These are phyloP conservation scores for Spizellomyces punctatus DNA, from an alignment of 192 early-diverging fungal genomes.

Conservation along the genomic window DNA sequence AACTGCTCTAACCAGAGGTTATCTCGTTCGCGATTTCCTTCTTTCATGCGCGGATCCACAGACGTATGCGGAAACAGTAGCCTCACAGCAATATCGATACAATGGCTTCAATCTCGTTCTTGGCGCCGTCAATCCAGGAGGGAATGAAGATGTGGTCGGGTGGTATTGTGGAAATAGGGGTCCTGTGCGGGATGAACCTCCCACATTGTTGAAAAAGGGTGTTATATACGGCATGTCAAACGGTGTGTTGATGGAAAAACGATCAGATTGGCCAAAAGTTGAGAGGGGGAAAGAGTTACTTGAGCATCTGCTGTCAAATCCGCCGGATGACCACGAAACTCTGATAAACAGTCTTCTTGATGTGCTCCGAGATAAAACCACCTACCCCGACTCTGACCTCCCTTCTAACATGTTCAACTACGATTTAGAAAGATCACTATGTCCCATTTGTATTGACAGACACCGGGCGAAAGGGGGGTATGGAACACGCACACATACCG, in stretches of 20 bases:
- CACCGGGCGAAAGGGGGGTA: slow-evolving; percentile 23
- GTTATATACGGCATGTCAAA: slow-evolving; percentile 41
- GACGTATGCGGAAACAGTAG: slow-evolving; percentile 11
- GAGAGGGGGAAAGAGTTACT: slow-evolving; percentile 29
- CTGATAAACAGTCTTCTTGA: slow-evolving; percentile 14
- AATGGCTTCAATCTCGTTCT: slow-evolving; percentile 53
- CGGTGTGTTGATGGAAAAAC: slow-evolving; percentile 29
- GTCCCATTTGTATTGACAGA: slow-evolving; percentile 45
- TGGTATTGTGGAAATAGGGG: slow-evolving; percentile 41
- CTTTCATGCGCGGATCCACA: neutral
- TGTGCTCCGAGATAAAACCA: slow-evolving; percentile 11
- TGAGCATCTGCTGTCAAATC: neutral
- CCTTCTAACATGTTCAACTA: slow-evolving; percentile 24
- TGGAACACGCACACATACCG: slow-evolving; percentile 46
- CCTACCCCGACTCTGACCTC: slow-evolving; percentile 12
- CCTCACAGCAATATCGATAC: slow-evolving; percentile 15
- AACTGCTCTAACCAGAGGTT: slow-evolving; percentile 34
- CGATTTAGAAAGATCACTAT: slow-evolving; percentile 22
- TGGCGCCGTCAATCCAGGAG: slow-evolving; percentile 13
- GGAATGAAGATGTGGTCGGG: neutral
- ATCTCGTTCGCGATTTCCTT: slow-evolving; percentile 42
- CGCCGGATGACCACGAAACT: neutral
- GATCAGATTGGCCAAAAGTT: slow-evolving; percentile 33
- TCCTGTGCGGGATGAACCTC: neutral
- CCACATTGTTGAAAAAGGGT: slow-evolving; percentile 1